Conservation (phyloP, 1,284 basidiomycete species). For the Rhodofomes roseus region DNA sequence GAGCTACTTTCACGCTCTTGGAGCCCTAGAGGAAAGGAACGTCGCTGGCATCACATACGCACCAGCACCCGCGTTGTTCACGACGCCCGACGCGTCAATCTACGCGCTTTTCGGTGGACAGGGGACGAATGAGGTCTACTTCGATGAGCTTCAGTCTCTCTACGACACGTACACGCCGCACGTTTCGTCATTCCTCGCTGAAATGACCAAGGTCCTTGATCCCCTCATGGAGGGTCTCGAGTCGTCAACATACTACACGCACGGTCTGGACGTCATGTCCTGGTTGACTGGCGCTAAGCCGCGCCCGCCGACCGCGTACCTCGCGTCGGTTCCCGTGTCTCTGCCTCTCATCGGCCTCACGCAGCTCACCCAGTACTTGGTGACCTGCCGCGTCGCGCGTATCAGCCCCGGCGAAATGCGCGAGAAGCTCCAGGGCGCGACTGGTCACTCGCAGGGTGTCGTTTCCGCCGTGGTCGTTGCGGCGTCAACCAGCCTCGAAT, state of each 20-base stretch:
- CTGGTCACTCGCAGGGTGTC: constrained; percentile 96
- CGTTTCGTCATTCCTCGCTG: constrained; percentile 67
- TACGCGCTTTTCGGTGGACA: constrained; percentile 99
- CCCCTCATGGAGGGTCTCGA: constrained; percentile 69
- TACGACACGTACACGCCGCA: constrained; percentile 91
- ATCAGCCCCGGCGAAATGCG: constrained; percentile 82
- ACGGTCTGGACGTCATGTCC: constrained; percentile 79
- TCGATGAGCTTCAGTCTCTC: constrained; percentile 90
- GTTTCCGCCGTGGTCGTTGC: constrained; percentile 89
- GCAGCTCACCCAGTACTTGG: constrained; percentile 91
- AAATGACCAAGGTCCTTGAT: constrained; percentile 64
- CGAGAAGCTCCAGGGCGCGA: constrained; percentile 76
- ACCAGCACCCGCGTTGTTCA: constrained; percentile 73
- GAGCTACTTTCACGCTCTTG: constrained; percentile 79
- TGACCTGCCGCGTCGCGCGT: constrained; percentile 71
- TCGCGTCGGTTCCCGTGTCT: constrained; percentile 94
- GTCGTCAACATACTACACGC: constrained; percentile 67
- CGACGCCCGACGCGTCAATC: constrained; percentile 75
- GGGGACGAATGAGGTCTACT: constrained; percentile 97
- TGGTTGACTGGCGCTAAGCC: constrained; percentile 78
- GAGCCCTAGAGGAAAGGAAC: constrained; percentile 62
- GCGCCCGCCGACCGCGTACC: constrained; percentile 82
- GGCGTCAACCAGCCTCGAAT: constrained; percentile 74
- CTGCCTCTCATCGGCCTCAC: constrained; percentile 95
- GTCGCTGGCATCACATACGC: constrained; percentile 60